Percentiles rank a stretch among this genome's conserved stretches.
Evolutionary conservation across 495 filamentous ascomycete genomes (phyloP).

Genomic region (Aspergillus avenaceus): DNA sequence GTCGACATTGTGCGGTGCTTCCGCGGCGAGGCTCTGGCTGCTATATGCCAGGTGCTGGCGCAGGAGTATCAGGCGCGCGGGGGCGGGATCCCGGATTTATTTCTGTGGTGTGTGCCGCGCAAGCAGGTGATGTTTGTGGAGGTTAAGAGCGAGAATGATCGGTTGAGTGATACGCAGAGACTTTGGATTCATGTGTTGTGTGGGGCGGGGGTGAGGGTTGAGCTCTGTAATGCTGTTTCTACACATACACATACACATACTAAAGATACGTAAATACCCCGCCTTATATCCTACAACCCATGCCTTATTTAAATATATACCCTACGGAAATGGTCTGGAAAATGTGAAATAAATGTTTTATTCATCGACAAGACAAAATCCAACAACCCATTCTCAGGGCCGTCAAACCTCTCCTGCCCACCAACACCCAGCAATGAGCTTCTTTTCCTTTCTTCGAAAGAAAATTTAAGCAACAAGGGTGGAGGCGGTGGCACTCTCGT

Average conservation of each 20-base stretch:
- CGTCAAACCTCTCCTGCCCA: slow-evolving; percentile 2
- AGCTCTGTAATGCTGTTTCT: slow-evolving; percentile 87
- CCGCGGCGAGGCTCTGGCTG: slow-evolving; percentile 70
- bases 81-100: slow-evolving; percentile 87
- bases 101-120: slow-evolving; percentile 66
- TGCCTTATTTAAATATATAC: no score
- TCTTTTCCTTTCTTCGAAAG: background rate
- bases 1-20: slow-evolving; percentile 79
- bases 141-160: slow-evolving; percentile 94
- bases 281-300: no score
- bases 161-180: slow-evolving; percentile 91
- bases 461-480: slow-evolving; percentile 49
- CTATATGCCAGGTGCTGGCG: slow-evolving; percentile 86
- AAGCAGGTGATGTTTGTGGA: slow-evolving; percentile 78
- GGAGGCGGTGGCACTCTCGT: slow-evolving; percentile 65
- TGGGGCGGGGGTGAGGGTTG: slow-evolving; percentile 77
- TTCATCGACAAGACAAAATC: slow-evolving; percentile 11
- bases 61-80: slow-evolving; percentile 88
- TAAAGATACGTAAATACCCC: background rate
- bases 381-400: background rate
- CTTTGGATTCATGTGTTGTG: slow-evolving; percentile 94
- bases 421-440: slow-evolving; percentile 3
- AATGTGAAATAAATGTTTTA: no score
- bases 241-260: background rate
- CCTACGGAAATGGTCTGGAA: no score